Base-by-base conservation (phyloP, 2,329 filamentous ascomycete species). In the Paecilomyces fulvus region DNA sequence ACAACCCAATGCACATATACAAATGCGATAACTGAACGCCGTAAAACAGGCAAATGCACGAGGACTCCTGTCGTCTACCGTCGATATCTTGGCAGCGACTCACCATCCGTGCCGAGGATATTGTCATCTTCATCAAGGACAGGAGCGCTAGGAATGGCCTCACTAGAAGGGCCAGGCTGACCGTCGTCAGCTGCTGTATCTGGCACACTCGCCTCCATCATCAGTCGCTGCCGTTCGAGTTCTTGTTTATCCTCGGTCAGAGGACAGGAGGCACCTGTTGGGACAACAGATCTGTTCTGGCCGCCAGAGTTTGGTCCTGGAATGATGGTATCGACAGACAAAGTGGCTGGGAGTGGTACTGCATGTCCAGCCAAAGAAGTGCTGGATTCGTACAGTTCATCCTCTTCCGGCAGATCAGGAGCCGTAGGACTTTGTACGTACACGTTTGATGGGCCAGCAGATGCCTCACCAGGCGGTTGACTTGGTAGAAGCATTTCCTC, bases 401-500 rank as follows among this genome's bases (percentile, higher is more conserved):
- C 80, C 43, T 80, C 77, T 48, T 76, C 73, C 14, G 72, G 67
- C 8, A 76, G 69, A 10, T 73, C 67, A 4, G 76, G 75, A 14
- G 76, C 75, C 31, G 79, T 75, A 31, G 80, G 74, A 46, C 63
- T 66, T n/a, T 64, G 64, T 51, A 62, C 65, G 56, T 56, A 62
- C 56, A 63, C 61, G 5, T 73, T 72, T 6, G 81, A 82, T 9
- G 78, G 74, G n/a, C 75, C 75, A 30, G 72, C 70, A 56, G 75
- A 71, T 11, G 70, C 64, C 31, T 75, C 68, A 0, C 70, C 77
- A 11, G 88, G 82, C 12, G 89, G 92, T 64, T 86, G 85, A 66
- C 91, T 96, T 1, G 92, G 92, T 21, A 96, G 73, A 4, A 96
- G 75, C 51, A 86, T 82, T 62, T 87, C 82, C 73, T 96, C 92